Percentiles rank a stretch among this genome's conserved stretches.
These are phyloP conservation scores for Cytospora piceae DNA, from an alignment of 2,329 filamentous ascomycete genomes.

Conservation along the genomic window DNA sequence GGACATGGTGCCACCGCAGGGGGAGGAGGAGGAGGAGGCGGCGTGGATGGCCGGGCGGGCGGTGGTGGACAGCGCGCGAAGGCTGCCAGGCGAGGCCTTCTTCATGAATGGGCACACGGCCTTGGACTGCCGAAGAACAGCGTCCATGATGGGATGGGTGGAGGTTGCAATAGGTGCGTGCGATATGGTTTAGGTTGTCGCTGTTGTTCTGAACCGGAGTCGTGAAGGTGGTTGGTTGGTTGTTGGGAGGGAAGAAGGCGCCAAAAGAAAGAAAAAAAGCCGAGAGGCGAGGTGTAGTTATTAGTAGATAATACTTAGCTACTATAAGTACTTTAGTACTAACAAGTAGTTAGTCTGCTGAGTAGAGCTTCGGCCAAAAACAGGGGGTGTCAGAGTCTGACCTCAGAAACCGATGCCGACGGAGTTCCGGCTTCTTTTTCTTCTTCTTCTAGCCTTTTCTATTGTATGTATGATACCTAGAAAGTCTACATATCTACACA, in stretches of 20 bases:
- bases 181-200: neutral
- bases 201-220: neutral
- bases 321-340: no score
- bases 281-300: neutral
- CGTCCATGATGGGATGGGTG: conserved; percentile 70
- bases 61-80: conserved; percentile 84
- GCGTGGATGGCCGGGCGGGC: conserved; percentile 62
- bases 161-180: neutral
- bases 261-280: neutral
- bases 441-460: neutral
- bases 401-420: neutral
- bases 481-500: no score
- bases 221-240: neutral
- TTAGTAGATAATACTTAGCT: neutral
- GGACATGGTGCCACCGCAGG: conserved; percentile 90
- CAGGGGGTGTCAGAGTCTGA: neutral
- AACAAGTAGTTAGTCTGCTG: neutral
- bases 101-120: conserved; percentile 97
- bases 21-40: conserved; percentile 53
- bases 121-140: conserved; percentile 91
- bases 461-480: neutral
- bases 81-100: conserved; percentile 87
- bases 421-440: neutral
- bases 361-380: neutral
- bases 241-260: neutral